Evolutionary conservation across 176 grass and related monocot genomes (phyloP), one percentile per base, ranked within the genome.

Genomic region (Alloteropsis semialata): DNA sequence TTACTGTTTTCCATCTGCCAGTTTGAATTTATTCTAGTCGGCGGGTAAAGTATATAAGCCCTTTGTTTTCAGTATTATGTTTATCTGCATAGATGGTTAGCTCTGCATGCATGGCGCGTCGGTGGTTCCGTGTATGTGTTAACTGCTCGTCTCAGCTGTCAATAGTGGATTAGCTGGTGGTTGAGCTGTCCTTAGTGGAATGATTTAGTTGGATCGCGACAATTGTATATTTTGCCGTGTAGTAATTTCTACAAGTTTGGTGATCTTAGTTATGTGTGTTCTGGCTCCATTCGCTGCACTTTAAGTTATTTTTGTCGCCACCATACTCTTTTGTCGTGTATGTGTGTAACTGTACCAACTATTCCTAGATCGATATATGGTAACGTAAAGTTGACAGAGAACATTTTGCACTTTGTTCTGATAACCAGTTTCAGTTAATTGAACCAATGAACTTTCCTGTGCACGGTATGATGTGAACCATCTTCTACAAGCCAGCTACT

Each of bases 391-490:
- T 69, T 60, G 36, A 36, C 8, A 1, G 2, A 22, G 24, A 25
- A 67, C 19, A 77, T 53, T 21, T 43, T 61, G 34, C 54, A 29
- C 12, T 30, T 84, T 21, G 34, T 77, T 37, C 14, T 71, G 25
- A 53, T 64, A 54, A n/a, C 6, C 24, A 33, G 53, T 81, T 82
- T 68, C 21, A 14, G 37, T 82, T 79, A 30, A 62, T 15, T 74
- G 41, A 58, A 84, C 48, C 48, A 78, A 46, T 48, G 53, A 60
- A 72, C 75, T 84, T 34, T 37, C 69, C 13, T 75, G 21, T 63
- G 53, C 2, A 41, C 1, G 17, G 65, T 48, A 69, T 65, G 9
- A 69, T 25, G 32, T 33, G 30, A 58, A 41, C 65, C 18, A 55
- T n/a, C n/a, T n/a, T 72, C 27, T 65, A 56, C 16, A 7, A 8